These are phyloP conservation scores for Syzygium grande DNA, from an alignment of 345 rosid genomes.

Conservation along the genomic window DNA sequence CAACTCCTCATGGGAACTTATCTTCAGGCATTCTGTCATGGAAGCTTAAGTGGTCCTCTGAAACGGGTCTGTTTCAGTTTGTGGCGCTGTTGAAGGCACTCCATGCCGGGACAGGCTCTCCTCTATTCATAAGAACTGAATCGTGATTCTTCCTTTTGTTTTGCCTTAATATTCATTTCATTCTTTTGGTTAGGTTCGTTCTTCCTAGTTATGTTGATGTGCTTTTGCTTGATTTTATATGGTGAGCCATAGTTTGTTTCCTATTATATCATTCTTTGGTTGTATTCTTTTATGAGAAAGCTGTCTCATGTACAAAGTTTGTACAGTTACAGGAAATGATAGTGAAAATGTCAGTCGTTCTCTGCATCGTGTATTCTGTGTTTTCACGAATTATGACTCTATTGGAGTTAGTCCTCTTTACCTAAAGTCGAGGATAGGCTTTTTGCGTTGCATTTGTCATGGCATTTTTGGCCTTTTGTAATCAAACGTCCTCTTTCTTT, in stretches of 20 bases:
- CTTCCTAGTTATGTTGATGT: not conserved
- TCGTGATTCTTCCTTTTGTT: slow-evolving; percentile 8
- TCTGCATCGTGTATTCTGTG: not conserved
- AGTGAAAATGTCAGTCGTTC: not conserved
- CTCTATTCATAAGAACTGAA: slow-evolving; percentile 38
- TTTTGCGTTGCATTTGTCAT: not conserved
- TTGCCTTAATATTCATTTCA: slow-evolving; percentile 27
- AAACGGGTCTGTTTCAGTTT: slow-evolving; percentile 41
- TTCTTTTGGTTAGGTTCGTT: slow-evolving; percentile 13
- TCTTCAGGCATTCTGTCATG: slow-evolving; percentile 26
- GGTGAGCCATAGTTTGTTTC: not conserved
- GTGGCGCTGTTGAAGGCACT: slow-evolving; percentile 65
- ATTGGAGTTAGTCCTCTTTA: not conserved
- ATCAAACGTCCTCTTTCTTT: not conserved
- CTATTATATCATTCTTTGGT: slow-evolving; percentile 14
- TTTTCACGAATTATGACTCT: not conserved
- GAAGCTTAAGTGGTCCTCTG: slow-evolving; percentile 66
- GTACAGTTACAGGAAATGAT: slow-evolving; percentile 3
- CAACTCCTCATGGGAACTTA: not conserved
- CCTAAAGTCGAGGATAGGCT: not conserved
- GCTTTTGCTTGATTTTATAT: not conserved
- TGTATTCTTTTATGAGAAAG: slow-evolving; percentile 10
- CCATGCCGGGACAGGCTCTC: slow-evolving; percentile 34
- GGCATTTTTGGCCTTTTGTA: not conserved
- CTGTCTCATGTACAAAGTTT: slow-evolving; percentile 10